Base-by-base conservation (phyloP, 2,329 filamentous ascomycete genomes). In the Ophiostoma perfectum region DNA sequence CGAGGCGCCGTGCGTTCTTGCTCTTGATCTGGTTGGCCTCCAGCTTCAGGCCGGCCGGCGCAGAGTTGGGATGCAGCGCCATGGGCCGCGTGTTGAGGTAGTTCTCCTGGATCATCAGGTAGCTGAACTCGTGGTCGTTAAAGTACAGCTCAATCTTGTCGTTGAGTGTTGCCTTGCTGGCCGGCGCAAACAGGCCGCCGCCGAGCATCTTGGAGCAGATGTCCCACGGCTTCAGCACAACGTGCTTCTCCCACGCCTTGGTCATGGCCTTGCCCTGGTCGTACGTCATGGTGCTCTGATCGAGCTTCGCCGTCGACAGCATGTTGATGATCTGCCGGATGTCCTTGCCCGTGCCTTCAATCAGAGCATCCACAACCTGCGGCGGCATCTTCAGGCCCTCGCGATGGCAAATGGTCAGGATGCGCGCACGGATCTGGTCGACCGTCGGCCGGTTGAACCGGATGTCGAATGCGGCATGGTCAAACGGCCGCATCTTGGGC, bases 91-190 rank as follows among this genome's bases (percentile, higher is more conserved):
- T 93, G 71, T 88, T 90, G 12, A 99, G 83, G 74, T 99, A 99
- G 76, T 99, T 99, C 78, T 99, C 96, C 77, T 99, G 95, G 64
- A 99, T 88, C 95, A 99, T 98, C 67, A 99, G 82, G 75, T 89
- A 95, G 75, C 93, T 97, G 80, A 98, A 96, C 74, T 99, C 95
- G 75, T 99, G 95, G 74, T 99, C 95, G 77, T 99, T 98, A 83
- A 99, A 99, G 78, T 99, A 99, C 1, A 99, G 86, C 79, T 99
- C 94, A 71, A 96, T 95, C 82, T 99, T 99, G 78, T 99, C 94
- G 76, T 98, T 98, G 47, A 99, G 81, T 0, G 92, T 96, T 3
- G 91, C 83, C 73, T 92, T 96, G 79, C 92, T 96, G 65, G 88
- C 87, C 4, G 88, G 85, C 38, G 91, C 85, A 78, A 98, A 99